Percentiles rank a stretch among this genome's conserved stretches.
Conservation (phyloP, 2,329 filamentous ascomycete species). For the Scedosporium dehoogii region DNA sequence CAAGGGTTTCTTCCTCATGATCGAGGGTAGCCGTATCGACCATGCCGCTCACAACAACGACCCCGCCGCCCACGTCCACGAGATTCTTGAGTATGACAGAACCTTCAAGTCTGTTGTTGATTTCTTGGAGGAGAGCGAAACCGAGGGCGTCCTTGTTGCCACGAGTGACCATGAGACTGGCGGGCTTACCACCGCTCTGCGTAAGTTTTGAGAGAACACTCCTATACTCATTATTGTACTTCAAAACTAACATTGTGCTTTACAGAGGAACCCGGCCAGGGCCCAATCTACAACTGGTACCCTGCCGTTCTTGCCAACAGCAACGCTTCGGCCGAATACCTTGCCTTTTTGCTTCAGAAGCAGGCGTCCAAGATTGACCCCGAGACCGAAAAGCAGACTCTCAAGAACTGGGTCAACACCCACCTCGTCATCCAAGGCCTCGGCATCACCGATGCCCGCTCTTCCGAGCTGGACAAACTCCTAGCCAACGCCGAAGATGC, state of each 20-base stretch:
- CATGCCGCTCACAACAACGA: constrained; percentile 86
- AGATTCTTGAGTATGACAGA: constrained; percentile 91
- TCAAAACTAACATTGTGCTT: constrained; percentile 15
- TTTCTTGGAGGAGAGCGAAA: constrained; percentile 66
- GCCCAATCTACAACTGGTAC: constrained; percentile 64
- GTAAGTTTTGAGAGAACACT: constrained; percentile 30
- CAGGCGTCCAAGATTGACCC: constrained; percentile 38
- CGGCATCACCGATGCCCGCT: constrained; percentile 64
- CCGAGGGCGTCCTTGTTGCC: constrained; percentile 70
- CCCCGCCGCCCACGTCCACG: constrained; percentile 73
- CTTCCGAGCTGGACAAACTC: constrained; percentile 60
- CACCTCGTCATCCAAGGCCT: constrained; percentile 60
- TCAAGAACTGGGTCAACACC: constrained; percentile 56
- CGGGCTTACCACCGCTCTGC: constrained; percentile 72
- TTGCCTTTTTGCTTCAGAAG: constrained; percentile 50
- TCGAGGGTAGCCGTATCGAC: constrained; percentile 92
- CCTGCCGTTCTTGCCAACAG: constrained; percentile 66
- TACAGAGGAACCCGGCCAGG: constrained; percentile 38
- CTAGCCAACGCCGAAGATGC: constrained; percentile 46
- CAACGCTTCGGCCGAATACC: constrained; percentile 67
- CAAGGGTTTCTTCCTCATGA: constrained; percentile 97
- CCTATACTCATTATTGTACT: constrained; percentile 18
- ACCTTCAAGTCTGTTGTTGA: constrained; percentile 75
- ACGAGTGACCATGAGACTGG: constrained; percentile 97
- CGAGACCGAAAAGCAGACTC: constrained; percentile 24